Evolutionary conservation across 345 rosid species (phyloP), one percentile per base, ranked within the genome.

Genomic region (Bruguiera parviflora): DNA sequence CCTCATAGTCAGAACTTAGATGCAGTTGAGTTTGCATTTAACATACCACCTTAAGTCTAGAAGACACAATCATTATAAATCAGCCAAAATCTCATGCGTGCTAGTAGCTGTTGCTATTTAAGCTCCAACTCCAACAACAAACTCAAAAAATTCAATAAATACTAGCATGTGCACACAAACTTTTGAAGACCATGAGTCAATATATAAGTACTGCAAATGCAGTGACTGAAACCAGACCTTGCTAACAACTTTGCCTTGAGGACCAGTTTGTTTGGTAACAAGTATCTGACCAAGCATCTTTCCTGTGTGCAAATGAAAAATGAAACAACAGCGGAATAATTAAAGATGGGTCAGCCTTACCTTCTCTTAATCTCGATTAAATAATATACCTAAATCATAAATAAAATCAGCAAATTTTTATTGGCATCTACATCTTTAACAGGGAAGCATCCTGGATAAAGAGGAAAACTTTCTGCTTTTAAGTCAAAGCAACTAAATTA

Each of bases 231-330:
- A 39, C 65, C 86, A 63, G 47, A 94, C 99, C 99, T 96, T 90
- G 98, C 97, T 90, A 65, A 96, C 99, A 73, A 90, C 84, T 92
- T 92, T 96, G 61, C 99, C 98, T 79, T 89, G 94, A 19, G 95
- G 84, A 67, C 98, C 98, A 72, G 97, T 92, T 87, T 96, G 99
- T 76, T 96, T 92, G 65, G 98, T 96, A 62, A 96, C 99, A 58
- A 96, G 98, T 61, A 89, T 80, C 85, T 96, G 91, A 28, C 98
- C 98, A 64, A 92, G 92, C 99, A 96, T 96, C 84, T 92, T 92
- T 46, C 90, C 99, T 96, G 83, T 64, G 70, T 43, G 20, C 63
- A 71, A 55, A 22, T 46, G 78, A 64, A 58, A 49, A 55, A 65
- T 32, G 66, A 53, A 46, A 69, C 8, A 43, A 46, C 35, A 29